phyloP scores from a whole-genome alignment of 2,329 filamentous ascomycete genomes.

The Penicillium aurantiogriseum region DNA sequence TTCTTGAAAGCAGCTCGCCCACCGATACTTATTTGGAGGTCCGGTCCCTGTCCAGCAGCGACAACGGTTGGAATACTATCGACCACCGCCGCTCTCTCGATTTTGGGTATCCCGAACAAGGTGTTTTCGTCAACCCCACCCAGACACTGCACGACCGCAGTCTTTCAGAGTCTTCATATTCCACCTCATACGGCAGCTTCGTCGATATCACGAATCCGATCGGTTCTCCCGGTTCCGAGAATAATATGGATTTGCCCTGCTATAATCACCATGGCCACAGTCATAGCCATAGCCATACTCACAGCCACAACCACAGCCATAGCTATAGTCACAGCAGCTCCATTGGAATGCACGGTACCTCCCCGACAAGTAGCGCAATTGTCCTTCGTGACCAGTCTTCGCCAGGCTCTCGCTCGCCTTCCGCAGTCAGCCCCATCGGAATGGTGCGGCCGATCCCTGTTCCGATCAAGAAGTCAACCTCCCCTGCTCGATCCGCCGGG shows the following conservation, averaged over 20 bases:
- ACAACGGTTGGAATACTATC: slow-evolving; percentile 83
- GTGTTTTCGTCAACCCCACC: slow-evolving; percentile 84
- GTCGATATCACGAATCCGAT: slow-evolving; percentile 80
- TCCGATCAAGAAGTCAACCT: slow-evolving; percentile 48
- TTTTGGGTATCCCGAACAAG: slow-evolving; percentile 57
- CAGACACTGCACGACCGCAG: slow-evolving; percentile 87
- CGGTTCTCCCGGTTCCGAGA: slow-evolving; percentile 79
- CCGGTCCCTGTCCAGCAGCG: slow-evolving; percentile 78
- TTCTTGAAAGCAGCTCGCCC: slow-evolving; percentile 61
- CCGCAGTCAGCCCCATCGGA: slow-evolving; percentile 64
- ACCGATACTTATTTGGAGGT: slow-evolving; percentile 82
- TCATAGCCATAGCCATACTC: slow-evolving; percentile 2
- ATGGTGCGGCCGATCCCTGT: slow-evolving; percentile 65
- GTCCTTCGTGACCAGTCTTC: slow-evolving; percentile 44
- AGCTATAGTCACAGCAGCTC: slow-evolving; percentile 7
- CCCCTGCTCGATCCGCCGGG: slow-evolving; percentile 59
- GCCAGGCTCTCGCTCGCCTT: slow-evolving; percentile 44
- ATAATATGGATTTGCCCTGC: slow-evolving; percentile 60
- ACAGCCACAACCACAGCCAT: slow-evolving; percentile 10
- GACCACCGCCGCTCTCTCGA: slow-evolving; percentile 74
- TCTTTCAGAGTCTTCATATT: slow-evolving; percentile 79
- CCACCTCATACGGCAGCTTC: slow-evolving; percentile 73
- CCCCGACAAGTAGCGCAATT: slow-evolving; percentile 27
- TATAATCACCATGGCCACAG: slow-evolving; percentile 20
- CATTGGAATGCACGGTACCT: slow-evolving; percentile 25